Evolutionary conservation across 2,329 filamentous ascomycete species (phyloP).

Genomic region (Triangularia verruculosa): DNA sequence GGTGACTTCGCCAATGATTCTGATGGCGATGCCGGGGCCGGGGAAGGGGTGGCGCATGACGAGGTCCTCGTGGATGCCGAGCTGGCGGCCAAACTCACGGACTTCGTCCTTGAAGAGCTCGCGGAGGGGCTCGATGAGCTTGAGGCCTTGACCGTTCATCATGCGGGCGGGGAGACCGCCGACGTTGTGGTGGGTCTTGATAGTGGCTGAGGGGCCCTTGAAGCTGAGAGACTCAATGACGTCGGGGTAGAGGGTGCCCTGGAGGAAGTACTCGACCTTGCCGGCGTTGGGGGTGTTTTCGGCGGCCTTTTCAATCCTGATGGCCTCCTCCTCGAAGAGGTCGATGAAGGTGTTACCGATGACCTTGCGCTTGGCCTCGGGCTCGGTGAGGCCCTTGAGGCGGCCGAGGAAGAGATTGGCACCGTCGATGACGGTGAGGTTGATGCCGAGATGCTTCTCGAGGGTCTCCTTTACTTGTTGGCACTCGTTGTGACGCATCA

Average conservation of each 20-base stretch:
- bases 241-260: conserved; percentile 66
- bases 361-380: conserved; percentile 77
- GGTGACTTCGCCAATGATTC: conserved; percentile 82
- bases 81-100: conserved; percentile 22
- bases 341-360: conserved; percentile 61
- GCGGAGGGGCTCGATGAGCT: conserved; percentile 74
- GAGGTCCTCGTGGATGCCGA: conserved; percentile 23
- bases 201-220: conserved; percentile 49
- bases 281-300: conserved; percentile 62
- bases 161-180: conserved; percentile 40
- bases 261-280: conserved; percentile 80
- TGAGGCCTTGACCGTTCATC: conserved; percentile 41
- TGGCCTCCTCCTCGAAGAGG: conserved; percentile 76
- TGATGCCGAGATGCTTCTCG: conserved; percentile 77
- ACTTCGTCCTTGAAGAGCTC: conserved; percentile 66
- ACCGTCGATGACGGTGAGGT: conserved; percentile 83
- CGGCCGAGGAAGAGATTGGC: conserved; percentile 71
- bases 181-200: conserved; percentile 33
- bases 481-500: conserved; percentile 84
- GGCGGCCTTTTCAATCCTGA: conserved; percentile 64
- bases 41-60: conserved; percentile 32
- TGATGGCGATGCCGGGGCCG: conserved; percentile 61
- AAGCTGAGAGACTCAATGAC: conserved; percentile 49
- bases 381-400: conserved; percentile 71
- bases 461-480: conserved; percentile 77